Conservation (phyloP, 345 rosid species). For the Populus ilicifolia region DNA sequence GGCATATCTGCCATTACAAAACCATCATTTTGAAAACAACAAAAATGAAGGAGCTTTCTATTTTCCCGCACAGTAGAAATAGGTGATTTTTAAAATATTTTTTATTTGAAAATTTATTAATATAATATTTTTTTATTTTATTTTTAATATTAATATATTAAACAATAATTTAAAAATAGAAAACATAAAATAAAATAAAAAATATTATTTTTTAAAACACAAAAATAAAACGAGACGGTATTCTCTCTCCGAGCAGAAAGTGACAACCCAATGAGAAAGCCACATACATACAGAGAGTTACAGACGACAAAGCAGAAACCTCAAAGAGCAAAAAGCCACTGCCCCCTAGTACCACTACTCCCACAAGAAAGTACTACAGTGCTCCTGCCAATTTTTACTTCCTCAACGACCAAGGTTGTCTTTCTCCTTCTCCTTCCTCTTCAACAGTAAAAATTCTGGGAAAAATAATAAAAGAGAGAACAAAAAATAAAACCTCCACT, state of each 20-base stretch:
- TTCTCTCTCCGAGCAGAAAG: conserved; percentile 21
- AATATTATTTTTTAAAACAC: too few species aligned
- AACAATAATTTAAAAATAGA: too few species aligned
- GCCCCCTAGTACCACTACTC: neutral
- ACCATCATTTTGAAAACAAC: neutral
- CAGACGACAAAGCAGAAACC: conserved; percentile 8
- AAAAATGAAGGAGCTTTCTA: conserved; percentile 7
- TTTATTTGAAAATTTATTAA: too few species aligned
- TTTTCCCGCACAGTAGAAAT: conserved; percentile 25
- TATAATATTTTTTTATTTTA: too few species aligned
- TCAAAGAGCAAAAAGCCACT: conserved; percentile 1
- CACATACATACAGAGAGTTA: neutral
- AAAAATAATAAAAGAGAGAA: too few species aligned
- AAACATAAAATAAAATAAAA: too few species aligned
- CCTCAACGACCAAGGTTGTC: neutral
- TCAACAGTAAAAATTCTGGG: neutral
- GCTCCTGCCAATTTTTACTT: neutral
- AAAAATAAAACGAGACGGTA: too few species aligned
- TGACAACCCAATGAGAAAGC: conserved; percentile 42
- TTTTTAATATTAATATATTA: too few species aligned
- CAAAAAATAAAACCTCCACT: neutral
- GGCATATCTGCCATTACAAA: conserved; percentile 8
- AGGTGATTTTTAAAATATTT: too few species aligned
- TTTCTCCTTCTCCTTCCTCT: neutral
- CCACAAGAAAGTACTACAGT: neutral